Evolutionary conservation across 495 filamentous ascomycete species (phyloP), one percentile per base, ranked within the genome.

Genomic region (Rhypophila decipiens): DNA sequence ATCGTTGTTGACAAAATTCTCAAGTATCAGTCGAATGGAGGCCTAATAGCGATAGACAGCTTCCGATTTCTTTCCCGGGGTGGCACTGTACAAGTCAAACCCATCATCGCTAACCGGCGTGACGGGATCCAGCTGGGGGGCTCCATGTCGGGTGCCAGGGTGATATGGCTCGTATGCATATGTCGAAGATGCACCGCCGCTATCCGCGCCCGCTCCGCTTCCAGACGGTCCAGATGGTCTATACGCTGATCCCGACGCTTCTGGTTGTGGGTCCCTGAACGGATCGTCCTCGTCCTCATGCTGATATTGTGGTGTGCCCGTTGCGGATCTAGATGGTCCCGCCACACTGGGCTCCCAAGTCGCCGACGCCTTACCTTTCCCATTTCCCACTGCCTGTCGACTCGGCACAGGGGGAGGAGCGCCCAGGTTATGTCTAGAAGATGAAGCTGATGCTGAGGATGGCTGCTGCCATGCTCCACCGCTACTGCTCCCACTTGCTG

Each of bases 161-260:
- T 79, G 73, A 47, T 67, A 79, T 7, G 75, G 74, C 51, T 79
- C 74, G 46, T 65, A 72, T 12, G 57, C 56, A 7, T 72, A 52
- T 4, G 64, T 58, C 2, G 58, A 36, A 2, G 2, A 13, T n/a
- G 8, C 22, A 5, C 39, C 44, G 3, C 15, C 3, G 13, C n/a
- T 27, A 8, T 12, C n/a, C 23, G 40, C 20, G 23, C 21, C 22
- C 12, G 21, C 56, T 12, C 63, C 58, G 8, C 60, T 56, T 0
- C 48, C 42, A 24, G 51, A 58, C 12, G 12, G 39, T 15, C 36
- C 36, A 42, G 40, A 4, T 21, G 33, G 53, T 29, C 47, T 33
- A 4, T 50, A 51, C 13, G 57, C 58, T 12, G 55, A 52, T n/a
- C 58, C 36, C 9, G 33, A 37, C 19, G 35, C 24, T 20, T 64